These are phyloP conservation scores for Xylaria sp. DNA, from an alignment of 2,329 filamentous ascomycete genomes.

Conservation along the genomic window DNA sequence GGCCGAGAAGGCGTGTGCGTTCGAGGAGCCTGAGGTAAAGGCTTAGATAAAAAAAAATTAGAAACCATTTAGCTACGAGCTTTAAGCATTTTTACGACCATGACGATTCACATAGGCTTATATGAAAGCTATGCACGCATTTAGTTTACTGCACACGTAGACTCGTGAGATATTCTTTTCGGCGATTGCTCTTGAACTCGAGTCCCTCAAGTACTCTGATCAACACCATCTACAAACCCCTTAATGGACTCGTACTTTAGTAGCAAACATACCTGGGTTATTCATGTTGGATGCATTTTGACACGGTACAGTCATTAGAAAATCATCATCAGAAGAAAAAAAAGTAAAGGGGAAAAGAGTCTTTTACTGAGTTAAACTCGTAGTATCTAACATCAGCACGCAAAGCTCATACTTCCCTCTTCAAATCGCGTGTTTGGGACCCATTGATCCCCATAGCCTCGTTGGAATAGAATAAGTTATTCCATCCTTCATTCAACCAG, in stretches of 20 bases:
- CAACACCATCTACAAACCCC: background rate
- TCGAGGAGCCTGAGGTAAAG: conserved; percentile 22
- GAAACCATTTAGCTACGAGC: background rate
- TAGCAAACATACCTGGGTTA: background rate
- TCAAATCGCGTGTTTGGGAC: background rate
- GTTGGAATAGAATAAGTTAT: too few relatives aligned
- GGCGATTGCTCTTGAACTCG: too few relatives aligned
- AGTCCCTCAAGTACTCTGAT: too few relatives aligned
- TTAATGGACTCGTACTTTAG: background rate
- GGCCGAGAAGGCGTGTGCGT: conserved; percentile 67
- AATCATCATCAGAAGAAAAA: background rate
- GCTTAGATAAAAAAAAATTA: background rate
- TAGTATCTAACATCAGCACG: background rate
- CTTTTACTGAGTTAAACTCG: conserved; percentile 6
- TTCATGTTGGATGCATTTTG: too few relatives aligned
- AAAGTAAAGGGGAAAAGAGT: background rate
- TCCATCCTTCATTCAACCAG: too few relatives aligned
- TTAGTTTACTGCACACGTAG: too few relatives aligned
- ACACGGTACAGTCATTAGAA: background rate
- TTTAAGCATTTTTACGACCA: background rate
- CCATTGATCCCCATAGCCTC: background rate
- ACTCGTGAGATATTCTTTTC: too few relatives aligned
- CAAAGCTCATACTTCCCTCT: background rate
- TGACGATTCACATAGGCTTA: background rate
- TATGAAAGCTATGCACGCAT: background rate